A percentile compares a stretch with the other conserved stretches of the same genome.
Evolutionary conservation across 768 basidiomycete species (phyloP).

Genomic region (Hygrocybe coccinea): DNA sequence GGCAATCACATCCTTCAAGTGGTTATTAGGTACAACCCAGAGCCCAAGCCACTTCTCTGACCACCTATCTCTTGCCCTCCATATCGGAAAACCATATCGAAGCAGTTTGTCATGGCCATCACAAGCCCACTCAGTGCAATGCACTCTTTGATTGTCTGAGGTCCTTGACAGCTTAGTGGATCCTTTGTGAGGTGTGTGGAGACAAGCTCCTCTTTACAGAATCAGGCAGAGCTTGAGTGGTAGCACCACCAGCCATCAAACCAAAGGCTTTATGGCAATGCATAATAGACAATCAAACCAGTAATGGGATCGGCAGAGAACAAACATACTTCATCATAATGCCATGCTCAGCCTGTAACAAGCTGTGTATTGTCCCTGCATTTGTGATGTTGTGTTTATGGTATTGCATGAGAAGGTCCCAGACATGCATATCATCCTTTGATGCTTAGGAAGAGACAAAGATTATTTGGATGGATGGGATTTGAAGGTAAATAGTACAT

Average conservation of each 20-base stretch:
- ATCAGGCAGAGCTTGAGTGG: slow-evolving; percentile 26
- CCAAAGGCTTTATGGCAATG: slow-evolving; percentile 26
- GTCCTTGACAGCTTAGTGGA: slow-evolving; percentile 25
- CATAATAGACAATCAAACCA: slow-evolving; percentile 15
- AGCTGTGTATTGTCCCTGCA: slow-evolving; percentile 17
- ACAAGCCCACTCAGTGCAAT: slow-evolving; percentile 29
- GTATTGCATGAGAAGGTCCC: slow-evolving; percentile 19
- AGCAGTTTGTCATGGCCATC: slow-evolving; percentile 35
- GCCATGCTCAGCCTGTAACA: slow-evolving; percentile 18
- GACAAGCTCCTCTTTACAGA: slow-evolving; percentile 30
- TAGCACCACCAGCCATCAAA: slow-evolving; percentile 26
- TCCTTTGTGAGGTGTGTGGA: slow-evolving; percentile 34
- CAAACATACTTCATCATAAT: slow-evolving; percentile 27
- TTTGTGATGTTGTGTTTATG: slow-evolving; percentile 26
- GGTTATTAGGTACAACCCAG: slow-evolving; percentile 33
- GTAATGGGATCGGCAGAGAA: background rate
- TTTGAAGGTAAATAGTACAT: slow-evolving; percentile 14
- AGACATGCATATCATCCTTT: slow-evolving; percentile 20
- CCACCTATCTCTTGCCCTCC: slow-evolving; percentile 24
- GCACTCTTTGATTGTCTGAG: slow-evolving; percentile 24
- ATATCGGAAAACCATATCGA: slow-evolving; percentile 29
- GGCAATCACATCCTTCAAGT: slow-evolving; percentile 18
- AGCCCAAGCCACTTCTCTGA: slow-evolving; percentile 25
- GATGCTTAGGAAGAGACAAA: slow-evolving; percentile 3
- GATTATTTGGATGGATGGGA: too few relatives aligned